These are phyloP conservation scores for Amanita inopinata DNA, from an alignment of 768 basidiomycete genomes.

Conservation along the genomic window DNA sequence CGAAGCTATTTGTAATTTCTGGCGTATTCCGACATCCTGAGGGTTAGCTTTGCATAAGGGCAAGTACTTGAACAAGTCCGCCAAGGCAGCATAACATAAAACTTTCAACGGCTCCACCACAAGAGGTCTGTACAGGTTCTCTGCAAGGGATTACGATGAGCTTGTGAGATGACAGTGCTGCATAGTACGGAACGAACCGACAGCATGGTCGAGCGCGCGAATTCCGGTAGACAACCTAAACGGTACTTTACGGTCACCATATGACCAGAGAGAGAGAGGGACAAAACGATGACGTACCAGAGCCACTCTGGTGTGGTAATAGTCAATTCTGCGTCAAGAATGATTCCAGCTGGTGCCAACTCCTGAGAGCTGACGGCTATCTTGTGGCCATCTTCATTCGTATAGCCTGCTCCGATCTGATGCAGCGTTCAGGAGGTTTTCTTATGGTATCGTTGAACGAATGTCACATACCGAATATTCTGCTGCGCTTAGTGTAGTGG, in stretches of 20 bases:
- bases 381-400: constrained; percentile 61
- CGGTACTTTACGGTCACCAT: background rate
- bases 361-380: constrained; percentile 43
- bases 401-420: constrained; percentile 61
- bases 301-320: constrained; percentile 63
- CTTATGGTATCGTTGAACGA: background rate
- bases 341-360: constrained; percentile 62
- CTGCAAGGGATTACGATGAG: constrained; percentile 21
- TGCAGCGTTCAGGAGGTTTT: constrained; percentile 3
- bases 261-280: background rate
- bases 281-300: constrained; percentile 47
- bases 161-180: constrained; percentile 6
- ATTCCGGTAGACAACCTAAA: constrained; percentile 73
- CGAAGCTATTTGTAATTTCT: constrained; percentile 61
- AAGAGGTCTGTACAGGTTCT: constrained; percentile 50
- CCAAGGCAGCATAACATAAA: constrained; percentile 55
- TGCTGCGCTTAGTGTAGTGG: constrained; percentile 74
- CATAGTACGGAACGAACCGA: constrained; percentile 34
- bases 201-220: constrained; percentile 70
- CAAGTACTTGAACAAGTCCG: constrained; percentile 67
- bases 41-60: constrained; percentile 55
- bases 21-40: constrained; percentile 44
- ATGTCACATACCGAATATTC: constrained; percentile 49
- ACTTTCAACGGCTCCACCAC: constrained; percentile 51
- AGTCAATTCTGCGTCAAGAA: constrained; percentile 70